phyloP scores from a whole-genome alignment of 768 basidiomycete species.

The Boletus tomentosulus region DNA sequence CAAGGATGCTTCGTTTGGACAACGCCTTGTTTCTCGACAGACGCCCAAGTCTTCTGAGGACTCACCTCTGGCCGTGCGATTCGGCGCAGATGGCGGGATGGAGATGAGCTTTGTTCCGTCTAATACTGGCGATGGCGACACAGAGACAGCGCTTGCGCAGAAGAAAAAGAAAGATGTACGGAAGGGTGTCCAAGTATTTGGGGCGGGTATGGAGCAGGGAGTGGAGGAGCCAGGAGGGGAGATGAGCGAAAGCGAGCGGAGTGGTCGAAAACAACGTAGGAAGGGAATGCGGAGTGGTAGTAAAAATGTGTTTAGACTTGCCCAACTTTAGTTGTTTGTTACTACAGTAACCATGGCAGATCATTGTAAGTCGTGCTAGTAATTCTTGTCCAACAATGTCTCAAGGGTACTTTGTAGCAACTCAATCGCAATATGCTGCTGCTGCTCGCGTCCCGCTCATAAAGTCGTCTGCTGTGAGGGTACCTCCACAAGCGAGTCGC shows the following conservation, averaged over 20 bases:
- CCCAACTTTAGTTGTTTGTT: no score
- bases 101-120: slow-evolving; percentile 83
- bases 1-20: slow-evolving; percentile 64
- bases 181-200: slow-evolving; percentile 75
- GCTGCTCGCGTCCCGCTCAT: slow-evolving; percentile 79
- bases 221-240: slow-evolving; percentile 44
- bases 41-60: slow-evolving; percentile 10
- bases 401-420: slow-evolving; percentile 7
- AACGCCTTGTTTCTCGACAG: slow-evolving; percentile 45
- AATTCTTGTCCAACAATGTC: neutral
- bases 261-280: slow-evolving; percentile 76
- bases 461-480: slow-evolving; percentile 85
- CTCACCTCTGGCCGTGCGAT: slow-evolving; percentile 14
- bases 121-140: slow-evolving; percentile 13
- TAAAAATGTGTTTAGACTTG: slow-evolving; percentile 68
- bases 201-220: slow-evolving; percentile 86
- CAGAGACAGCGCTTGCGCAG: slow-evolving; percentile 14
- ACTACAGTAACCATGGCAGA: slow-evolving; percentile 19
- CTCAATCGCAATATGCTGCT: slow-evolving; percentile 70
- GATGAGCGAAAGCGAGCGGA: slow-evolving; percentile 62
- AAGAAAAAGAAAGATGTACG: slow-evolving; percentile 36
- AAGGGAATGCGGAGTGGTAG: slow-evolving; percentile 84
- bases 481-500: slow-evolving; percentile 67
- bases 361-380: slow-evolving; percentile 15
- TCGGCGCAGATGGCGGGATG: slow-evolving; percentile 58